Evolutionary conservation across 73 alveolate species (phyloP).

Genomic region (Paramecium tetraurelia): DNA sequence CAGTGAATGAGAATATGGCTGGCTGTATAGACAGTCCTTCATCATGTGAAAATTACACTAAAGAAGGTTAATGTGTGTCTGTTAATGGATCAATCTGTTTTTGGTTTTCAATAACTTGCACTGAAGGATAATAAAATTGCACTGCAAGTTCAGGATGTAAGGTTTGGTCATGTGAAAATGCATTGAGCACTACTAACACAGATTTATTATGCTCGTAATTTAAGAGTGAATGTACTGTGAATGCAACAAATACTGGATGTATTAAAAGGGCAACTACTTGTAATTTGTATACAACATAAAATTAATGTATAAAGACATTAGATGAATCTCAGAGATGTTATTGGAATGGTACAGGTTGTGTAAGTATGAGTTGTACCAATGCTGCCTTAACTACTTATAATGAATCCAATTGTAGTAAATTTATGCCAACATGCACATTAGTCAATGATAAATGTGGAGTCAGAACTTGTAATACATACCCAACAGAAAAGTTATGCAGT

Average conservation of each 20-base stretch:
- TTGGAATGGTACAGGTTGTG: slow-evolving; percentile 50
- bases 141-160: background rate
- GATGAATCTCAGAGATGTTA: background rate
- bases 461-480: background rate
- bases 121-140: background rate
- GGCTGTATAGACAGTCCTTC: slow-evolving; percentile 5
- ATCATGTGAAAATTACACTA: background rate
- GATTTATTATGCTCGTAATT: background rate
- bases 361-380: background rate
- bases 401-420: background rate
- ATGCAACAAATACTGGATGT: background rate
- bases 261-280: background rate
- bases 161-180: slow-evolving; percentile 12
- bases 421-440: background rate
- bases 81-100: background rate
- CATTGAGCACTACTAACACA: background rate
- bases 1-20: background rate
- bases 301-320: background rate
- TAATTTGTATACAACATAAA: background rate
- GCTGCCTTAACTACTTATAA: background rate
- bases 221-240: slow-evolving; percentile 7
- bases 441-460: background rate
- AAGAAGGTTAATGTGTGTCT: background rate
- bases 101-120: background rate
- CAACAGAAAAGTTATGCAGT: background rate